These are phyloP conservation scores for Dictyophora rubrovolvata DNA, from an alignment of 768 basidiomycete species.

Conservation along the genomic window DNA sequence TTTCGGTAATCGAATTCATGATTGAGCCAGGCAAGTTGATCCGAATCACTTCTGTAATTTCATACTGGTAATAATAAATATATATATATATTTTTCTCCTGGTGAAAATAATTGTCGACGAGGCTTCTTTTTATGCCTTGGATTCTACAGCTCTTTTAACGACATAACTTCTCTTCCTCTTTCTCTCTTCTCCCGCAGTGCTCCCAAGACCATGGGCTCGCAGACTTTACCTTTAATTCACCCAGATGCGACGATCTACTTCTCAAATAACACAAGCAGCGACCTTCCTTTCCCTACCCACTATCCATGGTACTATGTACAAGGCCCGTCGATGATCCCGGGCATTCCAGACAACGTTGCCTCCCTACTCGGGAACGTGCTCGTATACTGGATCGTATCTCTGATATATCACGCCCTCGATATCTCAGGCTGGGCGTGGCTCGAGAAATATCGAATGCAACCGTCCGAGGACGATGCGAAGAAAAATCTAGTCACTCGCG, in stretches of 20 bases:
- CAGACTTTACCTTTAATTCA: not conserved
- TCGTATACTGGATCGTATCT: slow-evolving; percentile 34
- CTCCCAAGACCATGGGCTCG: not conserved
- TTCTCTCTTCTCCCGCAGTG: not conserved
- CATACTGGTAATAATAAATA: too few species aligned
- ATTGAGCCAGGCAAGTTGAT: too few species aligned
- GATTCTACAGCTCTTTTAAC: not conserved
- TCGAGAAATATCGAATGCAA: slow-evolving; percentile 34
- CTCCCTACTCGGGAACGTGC: slow-evolving; percentile 27
- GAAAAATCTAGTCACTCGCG: slow-evolving; percentile 30
- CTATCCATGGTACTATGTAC: slow-evolving; percentile 28
- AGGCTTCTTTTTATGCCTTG: not conserved
- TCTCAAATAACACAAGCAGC: not conserved
- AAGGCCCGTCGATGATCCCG: slow-evolving; percentile 22
- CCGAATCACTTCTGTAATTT: too few species aligned
- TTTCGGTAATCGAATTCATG: too few species aligned
- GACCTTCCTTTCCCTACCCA: slow-evolving; percentile 4
- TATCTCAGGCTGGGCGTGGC: slow-evolving; percentile 15
- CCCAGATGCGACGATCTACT: not conserved
- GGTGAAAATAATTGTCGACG: not conserved
- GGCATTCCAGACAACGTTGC: slow-evolving; percentile 30
- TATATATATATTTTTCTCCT: not conserved
- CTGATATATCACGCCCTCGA: slow-evolving; percentile 32
- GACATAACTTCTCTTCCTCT: not conserved
- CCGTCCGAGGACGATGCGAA: slow-evolving; percentile 30